A percentile compares a stretch with the other conserved stretches of the same genome.
These are phyloP conservation scores for Candida germanica DNA, from an alignment of 805 yeast species.

Conservation along the genomic window DNA sequence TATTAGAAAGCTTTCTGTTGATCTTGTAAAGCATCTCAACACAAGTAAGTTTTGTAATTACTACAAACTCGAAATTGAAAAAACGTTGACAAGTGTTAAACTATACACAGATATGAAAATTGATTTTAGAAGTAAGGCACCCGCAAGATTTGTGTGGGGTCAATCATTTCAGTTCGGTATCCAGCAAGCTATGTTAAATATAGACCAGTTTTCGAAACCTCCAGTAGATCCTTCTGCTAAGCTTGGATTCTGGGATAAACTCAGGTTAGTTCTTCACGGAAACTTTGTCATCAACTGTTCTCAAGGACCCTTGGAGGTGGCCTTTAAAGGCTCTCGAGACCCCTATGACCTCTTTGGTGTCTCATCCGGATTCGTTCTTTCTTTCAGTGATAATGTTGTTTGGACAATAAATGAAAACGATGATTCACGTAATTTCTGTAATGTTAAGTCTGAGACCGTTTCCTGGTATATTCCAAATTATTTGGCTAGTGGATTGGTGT, in stretches of 20 bases:
- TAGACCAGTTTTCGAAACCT: constrained; percentile 85
- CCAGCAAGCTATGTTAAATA: constrained; percentile 70
- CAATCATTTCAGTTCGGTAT: constrained; percentile 80
- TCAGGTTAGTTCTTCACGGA: constrained; percentile 76
- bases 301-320: constrained; percentile 43
- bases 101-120: constrained; percentile 60
- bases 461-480: constrained; percentile 77
- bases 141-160: constrained; percentile 80
- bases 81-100: constrained; percentile 75
- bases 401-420: constrained; percentile 64
- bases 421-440: constrained; percentile 65
- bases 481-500: constrained; percentile 45
- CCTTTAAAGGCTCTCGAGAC: constrained; percentile 70
- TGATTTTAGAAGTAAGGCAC: constrained; percentile 49
- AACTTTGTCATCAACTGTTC: constrained; percentile 42
- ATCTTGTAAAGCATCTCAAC: constrained; percentile 5
- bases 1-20: constrained; percentile 58
- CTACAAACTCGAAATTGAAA: constrained; percentile 62
- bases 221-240: constrained; percentile 83
- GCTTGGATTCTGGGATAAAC: constrained; percentile 91
- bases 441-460: constrained; percentile 59
- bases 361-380: constrained; percentile 73
- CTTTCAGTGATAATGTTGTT: constrained; percentile 61
- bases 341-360: constrained; percentile 71
- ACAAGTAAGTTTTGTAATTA: constrained; percentile 17